These are phyloP conservation scores for Vitis rotundifolia DNA, from an alignment of 164 flowering plant genomes.

Conservation along the genomic window DNA sequence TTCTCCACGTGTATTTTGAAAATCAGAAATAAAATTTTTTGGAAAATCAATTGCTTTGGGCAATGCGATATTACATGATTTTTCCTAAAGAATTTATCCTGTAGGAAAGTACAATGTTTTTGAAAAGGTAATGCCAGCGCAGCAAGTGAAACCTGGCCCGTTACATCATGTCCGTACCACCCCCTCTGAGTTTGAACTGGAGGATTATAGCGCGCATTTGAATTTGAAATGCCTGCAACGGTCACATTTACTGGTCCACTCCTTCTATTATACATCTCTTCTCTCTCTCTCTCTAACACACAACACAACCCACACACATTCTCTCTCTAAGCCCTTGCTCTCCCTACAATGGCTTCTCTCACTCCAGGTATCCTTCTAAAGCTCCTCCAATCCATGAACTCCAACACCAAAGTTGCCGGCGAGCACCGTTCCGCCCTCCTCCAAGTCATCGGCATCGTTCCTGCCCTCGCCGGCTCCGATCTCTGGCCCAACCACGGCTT, in stretches of 20 bases:
- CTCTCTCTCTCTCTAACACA: not conserved
- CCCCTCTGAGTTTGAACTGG: too few species aligned
- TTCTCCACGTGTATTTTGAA: too few species aligned
- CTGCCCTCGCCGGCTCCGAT: conserved; percentile 63
- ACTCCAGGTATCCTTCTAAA: conserved; percentile 85
- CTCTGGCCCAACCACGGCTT: conserved; percentile 84
- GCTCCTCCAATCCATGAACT: conserved; percentile 83
- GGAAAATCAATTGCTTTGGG: too few species aligned
- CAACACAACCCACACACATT: conserved; percentile 3
- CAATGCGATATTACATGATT: too few species aligned
- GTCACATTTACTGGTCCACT: not conserved
- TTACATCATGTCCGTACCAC: too few species aligned
- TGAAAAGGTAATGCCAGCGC: too few species aligned
- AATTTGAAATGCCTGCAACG: conserved; percentile 16
- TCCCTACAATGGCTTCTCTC: conserved; percentile 65
- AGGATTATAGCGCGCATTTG: conserved; percentile 12
- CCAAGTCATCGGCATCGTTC: conserved; percentile 87
- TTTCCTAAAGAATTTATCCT: too few species aligned
- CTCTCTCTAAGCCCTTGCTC: conserved; percentile 1
- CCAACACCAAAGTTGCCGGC: conserved; percentile 64
- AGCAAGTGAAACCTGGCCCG: too few species aligned
- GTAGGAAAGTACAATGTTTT: too few species aligned
- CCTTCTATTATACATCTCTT: not conserved
- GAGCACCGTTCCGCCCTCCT: conserved; percentile 87
- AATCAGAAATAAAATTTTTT: too few species aligned